These are phyloP conservation scores for Termitomyces sp. DNA, from an alignment of 768 basidiomycete species.

Conservation along the genomic window DNA sequence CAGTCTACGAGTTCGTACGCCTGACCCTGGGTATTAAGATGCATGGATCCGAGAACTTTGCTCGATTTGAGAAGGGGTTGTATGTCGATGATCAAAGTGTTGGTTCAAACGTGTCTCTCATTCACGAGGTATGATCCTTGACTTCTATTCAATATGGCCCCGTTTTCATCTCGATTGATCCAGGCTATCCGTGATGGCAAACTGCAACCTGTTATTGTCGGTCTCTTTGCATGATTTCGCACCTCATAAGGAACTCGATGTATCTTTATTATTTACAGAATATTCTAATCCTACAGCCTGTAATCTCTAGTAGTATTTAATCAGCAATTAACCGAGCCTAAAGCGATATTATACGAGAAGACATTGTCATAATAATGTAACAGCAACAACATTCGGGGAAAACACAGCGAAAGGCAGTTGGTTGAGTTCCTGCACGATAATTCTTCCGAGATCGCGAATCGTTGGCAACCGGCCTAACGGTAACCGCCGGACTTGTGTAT, in stretches of 20 bases:
- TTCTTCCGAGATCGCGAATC: too few species aligned
- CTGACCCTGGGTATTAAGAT: conserved; percentile 67
- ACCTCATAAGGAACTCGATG: neutral
- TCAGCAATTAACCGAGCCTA: too few species aligned
- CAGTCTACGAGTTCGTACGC: conserved; percentile 76
- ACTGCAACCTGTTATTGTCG: conserved; percentile 38
- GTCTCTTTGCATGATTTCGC: conserved; percentile 23
- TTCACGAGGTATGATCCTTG: conserved; percentile 59
- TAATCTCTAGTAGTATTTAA: neutral
- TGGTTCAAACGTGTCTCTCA: conserved; percentile 67
- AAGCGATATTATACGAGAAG: too few species aligned
- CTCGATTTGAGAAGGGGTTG: conserved; percentile 53
- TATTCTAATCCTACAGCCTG: neutral
- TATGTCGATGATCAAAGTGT: conserved; percentile 63
- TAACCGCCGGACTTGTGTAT: neutral
- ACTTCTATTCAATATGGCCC: neutral
- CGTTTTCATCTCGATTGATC: neutral
- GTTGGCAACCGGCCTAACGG: too few species aligned
- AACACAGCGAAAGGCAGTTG: too few species aligned
- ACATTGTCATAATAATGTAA: too few species aligned
- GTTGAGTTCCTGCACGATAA: neutral
- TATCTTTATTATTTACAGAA: neutral
- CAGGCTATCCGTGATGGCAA: conserved; percentile 51
- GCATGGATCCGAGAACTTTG: conserved; percentile 74
- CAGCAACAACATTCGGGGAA: too few species aligned